These are phyloP conservation scores for Phanerochaete carnosa DNA, from an alignment of 768 basidiomycete genomes.

Conservation along the genomic window DNA sequence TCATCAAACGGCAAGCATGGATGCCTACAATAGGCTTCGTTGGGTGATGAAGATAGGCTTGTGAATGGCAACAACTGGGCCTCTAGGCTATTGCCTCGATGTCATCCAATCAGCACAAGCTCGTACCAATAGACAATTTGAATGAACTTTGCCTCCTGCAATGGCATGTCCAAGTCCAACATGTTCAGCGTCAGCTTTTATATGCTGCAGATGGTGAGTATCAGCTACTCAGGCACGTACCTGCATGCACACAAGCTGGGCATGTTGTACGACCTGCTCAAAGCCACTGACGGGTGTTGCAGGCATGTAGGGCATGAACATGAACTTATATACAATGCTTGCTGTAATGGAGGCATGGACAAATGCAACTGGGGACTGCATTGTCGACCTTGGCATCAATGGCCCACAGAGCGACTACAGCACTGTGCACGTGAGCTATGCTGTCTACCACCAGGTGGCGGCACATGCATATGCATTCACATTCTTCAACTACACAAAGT, in stretches of 20 bases:
- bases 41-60: too few relatives aligned
- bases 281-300: slow-evolving; percentile 32
- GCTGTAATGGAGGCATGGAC: slow-evolving; percentile 42
- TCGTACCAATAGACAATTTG: slow-evolving; percentile 50
- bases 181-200: slow-evolving; percentile 51
- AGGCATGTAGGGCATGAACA: slow-evolving; percentile 44
- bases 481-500: slow-evolving; percentile 51
- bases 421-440: slow-evolving; percentile 50
- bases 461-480: slow-evolving; percentile 37
- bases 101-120: slow-evolving; percentile 30
- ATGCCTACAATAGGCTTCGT: too few relatives aligned
- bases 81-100: slow-evolving; percentile 32
- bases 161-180: slow-evolving; percentile 46
- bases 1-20: too few relatives aligned
- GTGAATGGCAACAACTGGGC: slow-evolving; percentile 48
- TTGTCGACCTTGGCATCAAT: slow-evolving; percentile 43
- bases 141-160: slow-evolving; percentile 53
- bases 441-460: slow-evolving; percentile 52
- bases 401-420: slow-evolving; percentile 34
- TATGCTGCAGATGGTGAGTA: slow-evolving; percentile 46
- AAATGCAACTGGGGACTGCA: slow-evolving; percentile 38
- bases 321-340: slow-evolving; percentile 47
- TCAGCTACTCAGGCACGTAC: slow-evolving; percentile 46
- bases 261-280: slow-evolving; percentile 49
- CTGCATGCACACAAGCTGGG: slow-evolving; percentile 54